Evolutionary conservation across 1,284 basidiomycete species (phyloP).

Genomic region (Sanguinoderma infundibulare): DNA sequence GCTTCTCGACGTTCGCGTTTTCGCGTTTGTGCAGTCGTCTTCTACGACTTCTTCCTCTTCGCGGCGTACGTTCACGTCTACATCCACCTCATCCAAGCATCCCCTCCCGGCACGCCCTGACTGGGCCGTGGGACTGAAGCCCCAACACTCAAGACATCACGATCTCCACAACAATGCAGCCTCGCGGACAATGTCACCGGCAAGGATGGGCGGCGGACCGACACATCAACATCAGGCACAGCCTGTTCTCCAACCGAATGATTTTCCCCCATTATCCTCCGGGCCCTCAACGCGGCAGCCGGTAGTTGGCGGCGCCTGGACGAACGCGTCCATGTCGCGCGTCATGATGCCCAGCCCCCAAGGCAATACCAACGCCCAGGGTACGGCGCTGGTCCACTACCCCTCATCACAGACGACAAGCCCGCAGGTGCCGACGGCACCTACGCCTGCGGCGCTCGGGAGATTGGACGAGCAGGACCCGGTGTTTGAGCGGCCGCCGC

Average conservation of each 20-base stretch:
- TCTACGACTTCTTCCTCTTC: constrained; percentile 81
- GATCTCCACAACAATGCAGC: constrained; percentile 44
- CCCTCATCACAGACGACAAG: constrained; percentile 30
- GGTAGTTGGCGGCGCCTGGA: constrained; percentile 66
- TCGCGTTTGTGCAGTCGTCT: constrained; percentile 50
- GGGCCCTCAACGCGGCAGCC: constrained; percentile 53
- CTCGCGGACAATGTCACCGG: constrained; percentile 47
- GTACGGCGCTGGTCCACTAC: constrained; percentile 44
- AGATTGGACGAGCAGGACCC: constrained; percentile 54
- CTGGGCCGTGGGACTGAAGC: constrained; percentile 82
- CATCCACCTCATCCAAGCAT: constrained; percentile 68
- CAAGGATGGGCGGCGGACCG: constrained; percentile 38
- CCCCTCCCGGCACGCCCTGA: constrained; percentile 80
- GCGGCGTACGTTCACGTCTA: constrained; percentile 72
- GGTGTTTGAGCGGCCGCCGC: constrained; percentile 53
- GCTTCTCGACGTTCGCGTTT: constrained; percentile 12
- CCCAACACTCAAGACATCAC: constrained; percentile 52
- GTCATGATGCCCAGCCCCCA: constrained; percentile 48
- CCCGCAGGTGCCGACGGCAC: constrained; percentile 17
- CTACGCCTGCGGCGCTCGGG: constrained; percentile 23
- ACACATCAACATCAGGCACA: constrained; percentile 42
- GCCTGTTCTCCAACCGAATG: constrained; percentile 57
- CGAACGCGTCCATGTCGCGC: constrained; percentile 57
- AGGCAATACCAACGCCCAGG: constrained; percentile 27
- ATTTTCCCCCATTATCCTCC: constrained; percentile 74